phyloP scores from a whole-genome alignment of 2,329 filamentous ascomycete species.

The Thielaviopsis musarum region DNA sequence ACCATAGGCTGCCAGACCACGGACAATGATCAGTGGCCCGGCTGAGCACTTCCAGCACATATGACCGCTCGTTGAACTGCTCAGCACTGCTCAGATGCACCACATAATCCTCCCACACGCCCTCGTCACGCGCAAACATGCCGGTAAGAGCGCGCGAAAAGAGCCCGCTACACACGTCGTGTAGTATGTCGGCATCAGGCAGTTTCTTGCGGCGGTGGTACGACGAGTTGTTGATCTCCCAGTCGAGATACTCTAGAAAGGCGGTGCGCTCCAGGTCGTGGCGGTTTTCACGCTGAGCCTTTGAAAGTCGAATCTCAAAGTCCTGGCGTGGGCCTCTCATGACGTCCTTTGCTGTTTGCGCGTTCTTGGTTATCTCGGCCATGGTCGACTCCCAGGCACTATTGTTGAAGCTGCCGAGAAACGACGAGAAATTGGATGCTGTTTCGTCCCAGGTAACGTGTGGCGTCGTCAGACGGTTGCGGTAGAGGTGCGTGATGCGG shows the following conservation, averaged over 20 bases:
- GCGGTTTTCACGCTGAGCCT: constrained; percentile 39
- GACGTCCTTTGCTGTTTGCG: constrained; percentile 45
- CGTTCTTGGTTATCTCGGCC: constrained; percentile 46
- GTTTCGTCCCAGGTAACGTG: constrained; percentile 63
- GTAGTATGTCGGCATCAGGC: constrained; percentile 26
- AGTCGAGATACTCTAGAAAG: constrained; percentile 60
- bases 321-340: constrained; percentile 44
- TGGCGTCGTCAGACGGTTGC: constrained; percentile 52
- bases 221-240: constrained; percentile 54
- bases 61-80: constrained; percentile 20
- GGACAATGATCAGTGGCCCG: constrained; percentile 81
- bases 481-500: constrained; percentile 51
- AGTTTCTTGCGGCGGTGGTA: constrained; percentile 26
- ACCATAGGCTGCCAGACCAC: constrained; percentile 84
- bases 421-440: constrained; percentile 56
- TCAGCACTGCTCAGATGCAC: constrained; percentile 48
- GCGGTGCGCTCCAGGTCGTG: constrained; percentile 32
- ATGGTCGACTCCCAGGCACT: constrained; percentile 59
- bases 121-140: constrained; percentile 55
- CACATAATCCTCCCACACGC: constrained; percentile 69
- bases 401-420: constrained; percentile 55
- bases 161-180: constrained; percentile 43
- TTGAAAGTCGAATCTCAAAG: constrained; percentile 48
- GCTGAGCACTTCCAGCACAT: constrained; percentile 53
- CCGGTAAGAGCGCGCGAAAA: constrained; percentile 60